These are phyloP conservation scores for Cryptococcus maquisensis DNA, from an alignment of 1,284 basidiomycete genomes.

Conservation along the genomic window DNA sequence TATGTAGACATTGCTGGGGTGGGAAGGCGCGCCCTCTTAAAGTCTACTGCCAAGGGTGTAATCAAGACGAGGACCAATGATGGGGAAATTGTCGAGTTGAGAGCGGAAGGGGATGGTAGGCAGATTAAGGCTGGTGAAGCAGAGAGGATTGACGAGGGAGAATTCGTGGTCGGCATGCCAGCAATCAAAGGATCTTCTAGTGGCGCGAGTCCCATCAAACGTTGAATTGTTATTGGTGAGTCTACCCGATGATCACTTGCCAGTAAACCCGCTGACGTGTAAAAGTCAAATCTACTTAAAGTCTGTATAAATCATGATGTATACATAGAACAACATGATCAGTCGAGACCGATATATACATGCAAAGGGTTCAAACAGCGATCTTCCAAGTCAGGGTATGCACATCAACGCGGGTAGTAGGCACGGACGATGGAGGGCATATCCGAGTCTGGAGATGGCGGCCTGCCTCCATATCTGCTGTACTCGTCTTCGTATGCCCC, in stretches of 20 bases:
- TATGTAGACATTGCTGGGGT: constrained; percentile 71
- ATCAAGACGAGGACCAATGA: constrained; percentile 41
- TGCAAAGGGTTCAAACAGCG: no score
- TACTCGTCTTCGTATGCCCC: background rate
- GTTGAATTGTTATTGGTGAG: no score
- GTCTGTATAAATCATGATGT: background rate
- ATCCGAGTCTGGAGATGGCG: no score
- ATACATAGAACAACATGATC: background rate
- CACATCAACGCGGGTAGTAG: no score
- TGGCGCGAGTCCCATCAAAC: no score
- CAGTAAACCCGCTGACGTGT: no score
- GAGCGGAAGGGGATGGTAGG: constrained; percentile 48
- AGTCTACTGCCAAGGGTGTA: constrained; percentile 47
- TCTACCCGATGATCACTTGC: no score
- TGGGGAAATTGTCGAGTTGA: constrained; percentile 38
- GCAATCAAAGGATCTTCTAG: background rate
- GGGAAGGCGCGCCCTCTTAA: constrained; percentile 64
- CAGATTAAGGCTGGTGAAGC: constrained; percentile 61
- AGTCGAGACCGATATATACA: no score
- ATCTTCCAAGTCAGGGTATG: no score
- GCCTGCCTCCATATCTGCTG: no score
- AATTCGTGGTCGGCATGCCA: constrained; percentile 18
- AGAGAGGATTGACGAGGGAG: constrained; percentile 4
- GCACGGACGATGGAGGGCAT: no score
- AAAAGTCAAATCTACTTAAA: no score